Conservation (phyloP, 768 basidiomycete genomes). For the Lactifluus echinatus region DNA sequence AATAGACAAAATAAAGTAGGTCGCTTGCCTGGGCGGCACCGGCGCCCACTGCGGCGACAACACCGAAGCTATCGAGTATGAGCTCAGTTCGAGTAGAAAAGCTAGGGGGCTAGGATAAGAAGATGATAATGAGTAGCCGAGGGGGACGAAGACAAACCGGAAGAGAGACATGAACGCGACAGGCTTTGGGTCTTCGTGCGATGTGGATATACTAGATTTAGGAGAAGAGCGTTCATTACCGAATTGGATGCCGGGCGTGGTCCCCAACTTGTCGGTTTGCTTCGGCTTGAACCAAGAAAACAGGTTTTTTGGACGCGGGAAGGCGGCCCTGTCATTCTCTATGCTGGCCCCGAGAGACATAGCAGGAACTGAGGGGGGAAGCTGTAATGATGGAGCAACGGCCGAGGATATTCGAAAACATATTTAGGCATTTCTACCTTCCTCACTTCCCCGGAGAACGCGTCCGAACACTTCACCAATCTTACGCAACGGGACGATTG, state of each 20-base stretch:
- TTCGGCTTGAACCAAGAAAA: conserved; percentile 8
- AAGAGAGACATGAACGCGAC: conserved; percentile 27
- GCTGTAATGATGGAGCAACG: neutral
- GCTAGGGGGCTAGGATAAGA: too few species aligned
- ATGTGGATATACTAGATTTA: neutral
- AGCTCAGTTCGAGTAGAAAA: conserved; percentile 67
- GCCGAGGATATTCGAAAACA: too few species aligned
- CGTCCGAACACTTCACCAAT: neutral
- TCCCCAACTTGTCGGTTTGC: neutral
- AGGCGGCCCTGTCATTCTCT: neutral
- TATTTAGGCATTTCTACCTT: too few species aligned
- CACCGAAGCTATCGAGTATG: conserved; percentile 53
- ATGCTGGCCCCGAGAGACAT: neutral
- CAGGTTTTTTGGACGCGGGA: neutral
- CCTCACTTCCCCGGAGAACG: fast-evolving
- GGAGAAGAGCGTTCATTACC: neutral
- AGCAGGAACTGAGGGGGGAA: too few species aligned
- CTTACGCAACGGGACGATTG: too few species aligned
- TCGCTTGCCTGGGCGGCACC: conserved; percentile 63
- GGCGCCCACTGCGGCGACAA: conserved; percentile 57
- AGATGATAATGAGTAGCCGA: neutral
- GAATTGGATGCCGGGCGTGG: neutral
- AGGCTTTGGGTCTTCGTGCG: conserved; percentile 18
- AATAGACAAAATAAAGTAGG: conserved; percentile 4
- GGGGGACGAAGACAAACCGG: conserved; percentile 10